A percentile compares a stretch with the other conserved stretches of the same genome.
These are phyloP conservation scores for Endogone sp. DNA, from an alignment of 192 early-diverging fungal genomes.

Conservation along the genomic window DNA sequence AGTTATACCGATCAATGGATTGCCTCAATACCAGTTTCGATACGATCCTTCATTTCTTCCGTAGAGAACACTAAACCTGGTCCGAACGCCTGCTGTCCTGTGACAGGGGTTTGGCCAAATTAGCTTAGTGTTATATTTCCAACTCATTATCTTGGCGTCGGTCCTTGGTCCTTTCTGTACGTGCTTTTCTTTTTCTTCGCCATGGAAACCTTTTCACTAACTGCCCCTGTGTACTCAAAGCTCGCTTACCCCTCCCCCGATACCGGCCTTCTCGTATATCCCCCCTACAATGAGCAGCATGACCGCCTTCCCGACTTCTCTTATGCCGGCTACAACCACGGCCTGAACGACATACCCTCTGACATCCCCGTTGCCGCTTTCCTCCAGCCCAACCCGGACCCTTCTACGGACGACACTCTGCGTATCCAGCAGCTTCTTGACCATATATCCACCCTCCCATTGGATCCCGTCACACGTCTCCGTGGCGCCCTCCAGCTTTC, in stretches of 20 bases:
- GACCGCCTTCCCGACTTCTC: slow-evolving; percentile 45
- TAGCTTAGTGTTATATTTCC: too few species aligned
- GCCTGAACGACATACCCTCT: slow-evolving; percentile 28
- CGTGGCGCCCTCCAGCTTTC: slow-evolving; percentile 29
- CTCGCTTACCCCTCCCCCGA: background rate
- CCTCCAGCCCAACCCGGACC: slow-evolving; percentile 12
- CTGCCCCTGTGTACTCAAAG: too few species aligned
- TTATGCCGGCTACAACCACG: slow-evolving; percentile 40
- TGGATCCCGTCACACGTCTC: slow-evolving; percentile 3
- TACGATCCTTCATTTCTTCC: too few species aligned
- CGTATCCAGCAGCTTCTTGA: slow-evolving; percentile 36
- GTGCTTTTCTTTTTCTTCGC: too few species aligned
- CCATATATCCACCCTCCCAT: slow-evolving; percentile 7
- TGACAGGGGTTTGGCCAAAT: too few species aligned
- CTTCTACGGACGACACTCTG: slow-evolving; percentile 27
- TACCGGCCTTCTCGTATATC: slow-evolving; percentile 13
- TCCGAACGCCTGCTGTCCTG: too few species aligned
- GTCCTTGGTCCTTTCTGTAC: too few species aligned
- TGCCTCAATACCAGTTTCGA: too few species aligned
- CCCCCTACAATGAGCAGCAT: slow-evolving; percentile 32
- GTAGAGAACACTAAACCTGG: too few species aligned
- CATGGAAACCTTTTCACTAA: too few species aligned
- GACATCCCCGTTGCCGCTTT: slow-evolving; percentile 17
- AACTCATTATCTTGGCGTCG: too few species aligned
- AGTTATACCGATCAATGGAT: too few species aligned